Percentiles rank a stretch among this genome's conserved stretches.
Conservation (phyloP, 108 stramenopile genomes). For the Stephanodiscus minutulus region DNA sequence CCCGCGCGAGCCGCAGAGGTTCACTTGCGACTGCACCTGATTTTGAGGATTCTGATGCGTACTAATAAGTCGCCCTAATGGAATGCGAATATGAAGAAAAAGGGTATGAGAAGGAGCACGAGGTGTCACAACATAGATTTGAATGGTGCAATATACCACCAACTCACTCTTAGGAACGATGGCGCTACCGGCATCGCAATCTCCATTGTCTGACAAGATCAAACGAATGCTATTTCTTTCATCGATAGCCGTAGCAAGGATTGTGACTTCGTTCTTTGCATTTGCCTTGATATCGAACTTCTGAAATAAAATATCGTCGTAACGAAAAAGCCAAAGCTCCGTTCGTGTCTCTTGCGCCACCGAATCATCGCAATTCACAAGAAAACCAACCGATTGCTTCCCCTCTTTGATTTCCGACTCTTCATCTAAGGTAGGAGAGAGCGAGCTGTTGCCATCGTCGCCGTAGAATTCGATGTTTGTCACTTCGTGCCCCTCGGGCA, state of each 20-base stretch:
- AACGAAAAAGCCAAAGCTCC: conserved; percentile 63
- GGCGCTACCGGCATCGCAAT: neutral
- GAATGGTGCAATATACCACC: neutral
- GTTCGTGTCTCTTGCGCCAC: conserved; percentile 21
- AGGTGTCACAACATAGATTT: neutral
- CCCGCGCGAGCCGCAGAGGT: conserved; percentile 67
- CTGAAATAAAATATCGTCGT: conserved; percentile 59
- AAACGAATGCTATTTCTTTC: neutral
- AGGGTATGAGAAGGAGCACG: neutral
- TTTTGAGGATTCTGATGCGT: neutral
- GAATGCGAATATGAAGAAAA: neutral
- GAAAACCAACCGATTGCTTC: conserved; percentile 63
- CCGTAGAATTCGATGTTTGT: conserved; percentile 67
- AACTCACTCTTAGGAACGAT: conserved; percentile 26
- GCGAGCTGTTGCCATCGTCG: conserved; percentile 72
- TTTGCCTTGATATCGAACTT: conserved; percentile 22
- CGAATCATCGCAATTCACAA: conserved; percentile 24
- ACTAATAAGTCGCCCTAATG: conserved; percentile 31
- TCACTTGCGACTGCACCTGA: conserved; percentile 22
- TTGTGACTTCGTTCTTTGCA: conserved; percentile 15
- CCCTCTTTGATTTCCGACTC: conserved; percentile 63
- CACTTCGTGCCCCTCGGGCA: conserved; percentile 32
- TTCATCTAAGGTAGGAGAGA: conserved; percentile 53
- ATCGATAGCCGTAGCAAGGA: conserved; percentile 11
- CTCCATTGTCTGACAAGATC: neutral